These are phyloP conservation scores for Solanum chiquidenum DNA, from an alignment of 257 asterid genomes.

Conservation along the genomic window DNA sequence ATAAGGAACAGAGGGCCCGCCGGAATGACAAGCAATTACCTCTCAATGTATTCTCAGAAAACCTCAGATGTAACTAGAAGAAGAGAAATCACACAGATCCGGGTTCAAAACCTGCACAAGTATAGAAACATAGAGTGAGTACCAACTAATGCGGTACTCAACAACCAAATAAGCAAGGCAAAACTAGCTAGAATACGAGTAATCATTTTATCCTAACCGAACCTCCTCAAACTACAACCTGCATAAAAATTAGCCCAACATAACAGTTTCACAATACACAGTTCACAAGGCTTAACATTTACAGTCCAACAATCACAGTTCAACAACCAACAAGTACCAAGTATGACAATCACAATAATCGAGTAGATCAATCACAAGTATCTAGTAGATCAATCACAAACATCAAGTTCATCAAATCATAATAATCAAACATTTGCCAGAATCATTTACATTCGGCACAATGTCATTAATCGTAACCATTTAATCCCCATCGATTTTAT, in stretches of 20 bases:
- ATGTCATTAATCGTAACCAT: no score
- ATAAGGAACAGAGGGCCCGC: not conserved
- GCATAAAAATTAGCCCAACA: not conserved
- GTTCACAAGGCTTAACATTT: not conserved
- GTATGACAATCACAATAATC: not conserved
- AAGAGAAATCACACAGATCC: not conserved
- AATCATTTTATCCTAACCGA: no score
- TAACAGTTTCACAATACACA: not conserved
- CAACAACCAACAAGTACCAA: no score
- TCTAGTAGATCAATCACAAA: no score
- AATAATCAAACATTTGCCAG: not conserved
- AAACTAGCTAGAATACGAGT: no score
- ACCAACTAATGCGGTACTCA: not conserved
- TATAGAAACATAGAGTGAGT: no score
- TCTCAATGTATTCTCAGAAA: no score
- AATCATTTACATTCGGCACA: no score
- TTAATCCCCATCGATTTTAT: no score
- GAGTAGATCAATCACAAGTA: not conserved
- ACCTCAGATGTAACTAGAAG: not conserved
- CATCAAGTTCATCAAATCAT: not conserved
- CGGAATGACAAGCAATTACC: rapidly evolving
- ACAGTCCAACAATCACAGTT: not conserved
- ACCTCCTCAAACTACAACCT: no score
- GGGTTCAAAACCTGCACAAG: not conserved
- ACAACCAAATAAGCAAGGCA: no score